Percentiles rank a stretch among this genome's conserved stretches.
phyloP scores from a whole-genome alignment of 2,329 filamentous ascomycete genomes.

The Fusarium decemcellulare region DNA sequence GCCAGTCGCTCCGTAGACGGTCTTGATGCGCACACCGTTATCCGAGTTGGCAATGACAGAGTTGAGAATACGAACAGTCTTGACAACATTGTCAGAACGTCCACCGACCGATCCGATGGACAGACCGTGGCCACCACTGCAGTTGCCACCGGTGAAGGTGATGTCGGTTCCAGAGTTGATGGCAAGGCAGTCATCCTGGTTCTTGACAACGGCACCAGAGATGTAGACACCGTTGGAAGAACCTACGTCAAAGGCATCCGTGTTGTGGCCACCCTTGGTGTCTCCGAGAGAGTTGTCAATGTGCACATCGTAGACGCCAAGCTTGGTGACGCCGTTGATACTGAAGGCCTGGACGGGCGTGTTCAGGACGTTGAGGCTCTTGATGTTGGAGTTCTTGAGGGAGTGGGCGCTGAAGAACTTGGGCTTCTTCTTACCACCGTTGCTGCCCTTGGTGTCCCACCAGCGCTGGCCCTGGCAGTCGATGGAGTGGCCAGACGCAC shows the following conservation, averaged over 20 bases:
- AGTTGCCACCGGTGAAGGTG: slow-evolving; percentile 59
- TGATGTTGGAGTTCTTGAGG: slow-evolving; percentile 54
- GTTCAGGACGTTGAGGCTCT: slow-evolving; percentile 57
- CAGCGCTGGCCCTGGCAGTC: slow-evolving; percentile 69
- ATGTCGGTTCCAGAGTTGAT: slow-evolving; percentile 68
- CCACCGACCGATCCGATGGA: slow-evolving; percentile 62
- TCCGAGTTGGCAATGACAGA: slow-evolving; percentile 65
- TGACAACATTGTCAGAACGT: slow-evolving; percentile 66
- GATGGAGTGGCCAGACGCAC: slow-evolving; percentile 61
- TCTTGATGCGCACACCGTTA: slow-evolving; percentile 60
- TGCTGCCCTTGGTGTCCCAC: slow-evolving; percentile 74
- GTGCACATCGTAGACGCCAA: slow-evolving; percentile 53
- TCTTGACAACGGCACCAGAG: slow-evolving; percentile 66
- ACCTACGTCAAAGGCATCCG: slow-evolving; percentile 72
- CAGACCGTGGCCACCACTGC: slow-evolving; percentile 60
- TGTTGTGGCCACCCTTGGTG: slow-evolving; percentile 62
- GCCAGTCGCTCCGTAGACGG: slow-evolving; percentile 61
- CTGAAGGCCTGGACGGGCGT: slow-evolving; percentile 59
- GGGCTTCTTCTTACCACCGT: slow-evolving; percentile 74
- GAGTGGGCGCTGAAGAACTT: slow-evolving; percentile 69
- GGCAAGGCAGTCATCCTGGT: slow-evolving; percentile 74
- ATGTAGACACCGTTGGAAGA: slow-evolving; percentile 61
- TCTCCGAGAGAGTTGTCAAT: slow-evolving; percentile 58
- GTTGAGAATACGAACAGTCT: slow-evolving; percentile 64
- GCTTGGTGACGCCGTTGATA: slow-evolving; percentile 53